These are phyloP conservation scores for Rhodocollybia butyracea DNA, from an alignment of 768 basidiomycete genomes.

Conservation along the genomic window DNA sequence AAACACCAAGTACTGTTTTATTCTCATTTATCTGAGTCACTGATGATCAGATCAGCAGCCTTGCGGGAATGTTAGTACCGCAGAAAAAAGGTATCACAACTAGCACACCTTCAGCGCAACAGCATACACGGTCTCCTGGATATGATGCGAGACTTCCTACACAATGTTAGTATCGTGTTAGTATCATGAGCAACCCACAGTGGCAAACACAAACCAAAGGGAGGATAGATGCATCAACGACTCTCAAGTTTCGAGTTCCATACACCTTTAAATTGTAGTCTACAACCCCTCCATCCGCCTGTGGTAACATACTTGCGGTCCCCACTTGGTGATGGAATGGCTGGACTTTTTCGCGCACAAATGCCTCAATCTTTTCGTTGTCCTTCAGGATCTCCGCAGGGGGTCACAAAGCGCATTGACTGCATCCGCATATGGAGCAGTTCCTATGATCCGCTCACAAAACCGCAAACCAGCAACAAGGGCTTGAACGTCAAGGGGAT, in stretches of 20 bases:
- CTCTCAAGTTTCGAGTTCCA: constrained; percentile 23
- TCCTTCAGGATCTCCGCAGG: background rate
- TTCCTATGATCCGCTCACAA: constrained; percentile 14
- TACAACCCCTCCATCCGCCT: constrained; percentile 20
- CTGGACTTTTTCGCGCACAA: background rate
- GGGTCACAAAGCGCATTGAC: constrained; percentile 11
- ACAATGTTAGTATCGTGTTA: background rate
- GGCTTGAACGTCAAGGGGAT: constrained; percentile 18
- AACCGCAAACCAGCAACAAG: constrained; percentile 23
- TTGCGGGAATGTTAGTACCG: background rate
- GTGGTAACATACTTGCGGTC: constrained; percentile 18
- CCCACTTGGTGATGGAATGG: constrained; percentile 11
- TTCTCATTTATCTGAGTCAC: too few species aligned
- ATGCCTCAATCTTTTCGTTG: background rate
- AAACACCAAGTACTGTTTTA: too few species aligned
- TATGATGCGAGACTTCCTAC: background rate
- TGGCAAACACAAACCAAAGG: background rate
- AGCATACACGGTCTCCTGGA: background rate
- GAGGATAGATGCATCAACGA: constrained; percentile 15
- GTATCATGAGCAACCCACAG: background rate
- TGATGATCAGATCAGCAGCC: background rate
- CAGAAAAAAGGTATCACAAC: background rate
- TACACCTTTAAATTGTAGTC: constrained; percentile 18
- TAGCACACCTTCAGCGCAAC: background rate
- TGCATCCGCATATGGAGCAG: constrained; percentile 5